Conservation (phyloP, 345 rosid genomes). For the thale cress (Arabidopsis thaliana) region DNA sequence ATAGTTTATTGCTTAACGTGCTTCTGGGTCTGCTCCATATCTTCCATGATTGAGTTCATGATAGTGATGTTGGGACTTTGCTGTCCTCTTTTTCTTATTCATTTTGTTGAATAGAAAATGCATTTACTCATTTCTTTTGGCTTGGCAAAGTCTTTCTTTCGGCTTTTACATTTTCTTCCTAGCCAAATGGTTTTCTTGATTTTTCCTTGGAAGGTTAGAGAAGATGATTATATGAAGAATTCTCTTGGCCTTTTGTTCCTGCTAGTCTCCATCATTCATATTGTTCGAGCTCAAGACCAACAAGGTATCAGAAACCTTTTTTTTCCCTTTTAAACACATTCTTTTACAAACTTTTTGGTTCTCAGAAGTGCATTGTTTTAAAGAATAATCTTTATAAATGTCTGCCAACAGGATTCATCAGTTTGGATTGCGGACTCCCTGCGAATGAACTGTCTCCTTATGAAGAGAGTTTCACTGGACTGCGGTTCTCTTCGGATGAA, state of each 20-base stretch:
- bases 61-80: neutral
- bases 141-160: neutral
- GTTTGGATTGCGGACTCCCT: slow-evolving; percentile 53
- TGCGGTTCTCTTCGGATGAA: slow-evolving; percentile 36
- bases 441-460: slow-evolving; percentile 15
- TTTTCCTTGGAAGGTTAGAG: neutral
- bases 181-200: neutral
- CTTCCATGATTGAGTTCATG: neutral
- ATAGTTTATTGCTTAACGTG: too few relatives aligned
- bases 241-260: neutral
- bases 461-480: neutral
- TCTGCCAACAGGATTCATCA: slow-evolving; percentile 49
- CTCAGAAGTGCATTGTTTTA: neutral
- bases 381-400: neutral
- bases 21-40: neutral
- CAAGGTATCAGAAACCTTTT: slow-evolving; percentile 15
- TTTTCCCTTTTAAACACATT: too few relatives aligned
- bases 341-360: neutral
- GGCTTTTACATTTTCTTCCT: neutral
- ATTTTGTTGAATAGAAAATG: neutral
- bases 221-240: slow-evolving; percentile 2
- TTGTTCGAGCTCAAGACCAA: slow-evolving; percentile 41
- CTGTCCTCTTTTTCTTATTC: neutral
- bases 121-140: neutral
- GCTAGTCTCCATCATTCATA: neutral